Conservation (phyloP, 2,329 filamentous ascomycete species). For the Clathrospora elynae region DNA sequence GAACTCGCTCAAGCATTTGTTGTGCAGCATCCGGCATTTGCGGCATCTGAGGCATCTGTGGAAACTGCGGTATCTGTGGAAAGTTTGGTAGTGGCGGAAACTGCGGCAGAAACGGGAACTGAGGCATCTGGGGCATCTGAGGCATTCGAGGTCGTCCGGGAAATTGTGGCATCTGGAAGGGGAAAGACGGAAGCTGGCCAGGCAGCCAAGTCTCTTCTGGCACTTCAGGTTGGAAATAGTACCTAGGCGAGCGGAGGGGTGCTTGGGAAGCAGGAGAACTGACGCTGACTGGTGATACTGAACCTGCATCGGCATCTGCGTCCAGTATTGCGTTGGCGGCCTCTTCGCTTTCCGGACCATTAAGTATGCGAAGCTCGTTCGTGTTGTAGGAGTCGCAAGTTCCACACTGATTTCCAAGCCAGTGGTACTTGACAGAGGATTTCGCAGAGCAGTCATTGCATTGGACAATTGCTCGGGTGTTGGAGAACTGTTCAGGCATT, state of each 20-base stretch:
- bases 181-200: conserved; percentile 43
- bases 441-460: conserved; percentile 96
- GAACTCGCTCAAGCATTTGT: conserved; percentile 45
- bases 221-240: conserved; percentile 47
- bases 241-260: conserved; percentile 42
- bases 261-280: conserved; percentile 40
- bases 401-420: conserved; percentile 88
- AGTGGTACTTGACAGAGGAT: conserved; percentile 87
- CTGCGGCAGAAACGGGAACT: conserved; percentile 39
- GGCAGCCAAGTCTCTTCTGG: conserved; percentile 47
- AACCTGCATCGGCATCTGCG: conserved; percentile 34
- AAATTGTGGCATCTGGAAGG: conserved; percentile 46
- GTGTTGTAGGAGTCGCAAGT: conserved; percentile 62
- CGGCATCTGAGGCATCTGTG: conserved; percentile 35
- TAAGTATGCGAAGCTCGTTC: conserved; percentile 54
- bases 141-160: conserved; percentile 40
- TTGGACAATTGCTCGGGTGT: conserved; percentile 80
- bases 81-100: conserved; percentile 42
- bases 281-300: conserved; percentile 37
- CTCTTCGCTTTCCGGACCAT: conserved; percentile 45
- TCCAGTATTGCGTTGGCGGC: conserved; percentile 41
- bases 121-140: conserved; percentile 40
- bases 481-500: conserved; percentile 82
- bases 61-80: conserved; percentile 30
- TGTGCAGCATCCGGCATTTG: conserved; percentile 42